phyloP scores from a whole-genome alignment of 148 eudicot species.

The Bassia scoparia region DNA sequence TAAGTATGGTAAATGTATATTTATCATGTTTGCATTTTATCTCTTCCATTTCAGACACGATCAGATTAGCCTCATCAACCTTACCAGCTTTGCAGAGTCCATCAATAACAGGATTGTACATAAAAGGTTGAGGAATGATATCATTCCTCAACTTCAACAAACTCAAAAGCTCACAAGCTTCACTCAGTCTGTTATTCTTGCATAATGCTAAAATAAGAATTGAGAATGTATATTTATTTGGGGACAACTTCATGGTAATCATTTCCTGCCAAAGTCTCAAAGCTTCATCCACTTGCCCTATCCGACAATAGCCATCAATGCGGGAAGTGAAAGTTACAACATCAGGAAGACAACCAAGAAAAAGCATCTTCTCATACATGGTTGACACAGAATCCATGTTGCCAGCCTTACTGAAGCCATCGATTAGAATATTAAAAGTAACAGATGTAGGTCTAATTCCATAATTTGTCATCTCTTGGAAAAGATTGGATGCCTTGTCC shows the following conservation, averaged over 20 bases:
- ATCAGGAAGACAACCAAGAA: conserved; percentile 61
- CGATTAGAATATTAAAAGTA: conserved; percentile 66
- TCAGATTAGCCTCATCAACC: conserved; percentile 69
- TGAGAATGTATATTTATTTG: conserved; percentile 65
- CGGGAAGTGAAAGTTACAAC: conserved; percentile 68
- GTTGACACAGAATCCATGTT: conserved; percentile 48
- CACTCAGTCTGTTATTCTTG: conserved; percentile 64
- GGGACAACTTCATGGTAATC: conserved; percentile 42
- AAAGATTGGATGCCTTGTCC: conserved; percentile 56
- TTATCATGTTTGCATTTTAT: conserved; percentile 71
- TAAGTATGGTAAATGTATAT: conserved; percentile 84
- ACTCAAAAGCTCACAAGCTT: conserved; percentile 63
- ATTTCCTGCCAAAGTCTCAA: conserved; percentile 65
- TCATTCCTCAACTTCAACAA: conserved; percentile 49
- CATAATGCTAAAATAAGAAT: conserved; percentile 67
- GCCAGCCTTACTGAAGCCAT: conserved; percentile 75
- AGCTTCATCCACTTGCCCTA: conserved; percentile 60
- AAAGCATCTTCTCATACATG: conserved; percentile 58
- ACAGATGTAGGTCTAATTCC: conserved; percentile 59
- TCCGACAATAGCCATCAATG: conserved; percentile 67
- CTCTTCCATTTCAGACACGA: conserved; percentile 73
- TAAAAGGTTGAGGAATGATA: conserved; percentile 58
- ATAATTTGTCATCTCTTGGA: conserved; percentile 49
- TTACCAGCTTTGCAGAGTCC: conserved; percentile 87
- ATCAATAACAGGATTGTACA: conserved; percentile 87